Evolutionary conservation across 2,329 filamentous ascomycete genomes (phyloP).

Genomic region (Neofusicoccum ribis): DNA sequence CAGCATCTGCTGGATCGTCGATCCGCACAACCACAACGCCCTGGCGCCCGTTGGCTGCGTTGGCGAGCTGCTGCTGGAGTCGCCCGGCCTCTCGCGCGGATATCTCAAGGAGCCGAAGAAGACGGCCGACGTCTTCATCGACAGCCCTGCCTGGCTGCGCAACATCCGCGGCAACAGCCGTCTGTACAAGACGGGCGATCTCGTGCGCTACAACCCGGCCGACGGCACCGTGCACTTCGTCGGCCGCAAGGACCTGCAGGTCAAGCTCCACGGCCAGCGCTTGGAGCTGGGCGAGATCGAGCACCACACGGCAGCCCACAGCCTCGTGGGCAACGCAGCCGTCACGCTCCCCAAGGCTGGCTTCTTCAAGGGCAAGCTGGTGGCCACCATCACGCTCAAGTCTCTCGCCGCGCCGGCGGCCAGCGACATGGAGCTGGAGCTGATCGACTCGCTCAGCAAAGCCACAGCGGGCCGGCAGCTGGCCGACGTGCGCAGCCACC

Average conservation of each 20-base stretch:
- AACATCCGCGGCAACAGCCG: neutral
- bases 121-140: conserved; percentile 34
- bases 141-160: conserved; percentile 21
- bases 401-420: neutral
- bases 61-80: conserved; percentile 39
- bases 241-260: conserved; percentile 33
- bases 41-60: conserved; percentile 37
- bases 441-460: conserved; percentile 1
- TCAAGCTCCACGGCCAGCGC: conserved; percentile 3
- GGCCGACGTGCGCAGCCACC: neutral
- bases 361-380: conserved; percentile 8
- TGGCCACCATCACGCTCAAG: neutral
- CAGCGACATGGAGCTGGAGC: conserved; percentile 1
- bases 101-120: conserved; percentile 37
- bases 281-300: conserved; percentile 10
- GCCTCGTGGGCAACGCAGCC: conserved; percentile 21
- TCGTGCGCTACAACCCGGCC: conserved; percentile 30
- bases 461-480: conserved; percentile 28
- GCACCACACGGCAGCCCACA: conserved; percentile 30
- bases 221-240: conserved; percentile 38
- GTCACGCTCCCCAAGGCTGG: conserved; percentile 38
- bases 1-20: conserved; percentile 28
- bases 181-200: conserved; percentile 1
- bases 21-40: conserved; percentile 28
- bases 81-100: conserved; percentile 34